Base-by-base conservation (phyloP, 2,329 filamentous ascomycete species). In the Hawksworthiomyces lignivorus region DNA sequence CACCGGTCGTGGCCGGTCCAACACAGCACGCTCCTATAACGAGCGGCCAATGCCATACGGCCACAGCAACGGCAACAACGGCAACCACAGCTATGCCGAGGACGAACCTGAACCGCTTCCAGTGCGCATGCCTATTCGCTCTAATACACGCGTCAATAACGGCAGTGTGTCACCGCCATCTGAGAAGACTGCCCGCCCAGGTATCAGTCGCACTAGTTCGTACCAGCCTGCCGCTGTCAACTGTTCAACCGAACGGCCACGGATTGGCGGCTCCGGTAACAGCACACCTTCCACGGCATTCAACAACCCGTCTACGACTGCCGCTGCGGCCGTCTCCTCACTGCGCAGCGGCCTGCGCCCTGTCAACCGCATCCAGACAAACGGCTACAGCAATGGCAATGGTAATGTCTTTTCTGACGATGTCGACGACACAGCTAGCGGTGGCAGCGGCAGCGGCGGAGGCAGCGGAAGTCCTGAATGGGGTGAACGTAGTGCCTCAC, bases 401-500 rank as follows among this genome's bases (percentile, higher is more conserved):
- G 62, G 68, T 22, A 70, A 74, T 44, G 62, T 69, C 3, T 73
- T 71, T 47, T 64, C 59, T 20, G 67, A 70, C 44, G 57, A 61
- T 7, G 70, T 68, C 36, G 72, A 75, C 47, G 66, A 72, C 41
- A 72, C 66, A 9, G 59, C 59, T 7, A 72, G 69, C 49, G 69
- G 68, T 31, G 32, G 38, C 32, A 39, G 47, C 33, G 28, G 39
- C 47, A 69, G 70, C 47, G 69, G 66, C 29, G 36, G 47, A 30
- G 28, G 39, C 47, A 69, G 70, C 47, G 69, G 66, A 28, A 75
- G 72, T 27, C 70, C 70, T 1, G 67, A 72, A 41, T 71, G 67
- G 58, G 63, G 61, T 17, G 67, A 72, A 34, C 67, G 69, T 41
- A 70, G 69, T 51, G 62, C 72, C 43, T 77, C 73, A 50, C 73